Evolutionary conservation across 352 stramenopile species (phyloP).

Genomic region (Thraustotheca clavata): DNA sequence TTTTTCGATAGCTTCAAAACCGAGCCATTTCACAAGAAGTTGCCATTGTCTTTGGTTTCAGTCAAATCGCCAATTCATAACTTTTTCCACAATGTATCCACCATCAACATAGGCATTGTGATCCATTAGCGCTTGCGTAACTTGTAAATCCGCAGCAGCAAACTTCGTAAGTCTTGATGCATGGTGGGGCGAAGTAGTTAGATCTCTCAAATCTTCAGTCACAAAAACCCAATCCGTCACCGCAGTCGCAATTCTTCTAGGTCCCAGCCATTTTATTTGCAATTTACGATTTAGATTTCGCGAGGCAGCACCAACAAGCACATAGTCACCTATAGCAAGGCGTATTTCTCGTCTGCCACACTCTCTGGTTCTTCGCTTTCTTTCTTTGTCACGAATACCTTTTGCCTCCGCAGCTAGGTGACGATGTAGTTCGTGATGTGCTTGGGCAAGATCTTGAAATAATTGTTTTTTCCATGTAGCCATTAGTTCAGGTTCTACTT

Average conservation of each 20-base stretch:
- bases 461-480: not conserved
- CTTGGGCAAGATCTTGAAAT: not conserved
- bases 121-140: slow-evolving; percentile 7
- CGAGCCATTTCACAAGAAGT: not conserved
- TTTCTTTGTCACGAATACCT: not conserved
- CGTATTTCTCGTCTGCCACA: not conserved
- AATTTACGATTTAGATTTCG: not conserved
- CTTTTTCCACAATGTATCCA: slow-evolving; percentile 21
- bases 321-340: slow-evolving; percentile 18
- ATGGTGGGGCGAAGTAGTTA: slow-evolving; percentile 11
- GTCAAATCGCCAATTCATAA: not conserved
- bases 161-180: slow-evolving; percentile 22
- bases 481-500: not conserved
- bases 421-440: not conserved
- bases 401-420: no score
- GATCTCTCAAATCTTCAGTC: slow-evolving; percentile 19
- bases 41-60: not conserved
- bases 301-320: slow-evolving; percentile 14
- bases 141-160: not conserved
- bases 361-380: not conserved
- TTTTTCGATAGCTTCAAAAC: slow-evolving; percentile 23
- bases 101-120: slow-evolving; percentile 19
- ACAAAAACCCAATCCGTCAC: slow-evolving; percentile 2
- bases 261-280: slow-evolving; percentile 13
- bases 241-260: not conserved